Evolutionary conservation across 75 land plant genomes (phyloP).

Genomic region (Chamaecyparis obtusa): DNA sequence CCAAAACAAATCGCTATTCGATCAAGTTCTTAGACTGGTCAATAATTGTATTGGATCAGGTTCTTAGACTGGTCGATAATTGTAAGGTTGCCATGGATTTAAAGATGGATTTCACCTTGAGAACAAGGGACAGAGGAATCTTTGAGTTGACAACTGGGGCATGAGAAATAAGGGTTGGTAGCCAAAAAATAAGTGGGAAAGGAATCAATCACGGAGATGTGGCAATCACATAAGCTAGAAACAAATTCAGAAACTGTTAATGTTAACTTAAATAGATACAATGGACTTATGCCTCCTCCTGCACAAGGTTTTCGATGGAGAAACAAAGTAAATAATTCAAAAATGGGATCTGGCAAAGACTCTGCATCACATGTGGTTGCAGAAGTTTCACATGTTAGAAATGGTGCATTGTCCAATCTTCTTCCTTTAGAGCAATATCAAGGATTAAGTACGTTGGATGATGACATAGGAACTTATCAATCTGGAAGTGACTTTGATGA

Average conservation of each 20-base stretch:
- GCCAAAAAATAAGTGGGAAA: neutral
- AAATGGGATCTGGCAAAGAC: neutral
- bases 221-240: neutral
- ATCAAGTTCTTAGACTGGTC: no score
- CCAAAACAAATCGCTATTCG: no score
- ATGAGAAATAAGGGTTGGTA: neutral
- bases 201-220: neutral
- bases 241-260: neutral
- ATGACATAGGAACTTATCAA: conserved; percentile 10
- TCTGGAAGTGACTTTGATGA: conserved; percentile 4
- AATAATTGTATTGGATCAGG: no score
- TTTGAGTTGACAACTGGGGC: neutral
- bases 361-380: neutral
- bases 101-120: neutral
- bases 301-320: neutral
- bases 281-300: neutral
- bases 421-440: neutral
- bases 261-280: neutral
- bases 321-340: neutral
- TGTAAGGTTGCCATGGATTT: no score
- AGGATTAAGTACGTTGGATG: neutral
- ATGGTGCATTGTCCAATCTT: neutral
- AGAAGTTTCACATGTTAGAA: conserved; percentile 1
- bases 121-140: neutral
- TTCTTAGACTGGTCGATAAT: no score